phyloP scores from a whole-genome alignment of 192 early-diverging fungal species.

The Coemansia sp. region DNA sequence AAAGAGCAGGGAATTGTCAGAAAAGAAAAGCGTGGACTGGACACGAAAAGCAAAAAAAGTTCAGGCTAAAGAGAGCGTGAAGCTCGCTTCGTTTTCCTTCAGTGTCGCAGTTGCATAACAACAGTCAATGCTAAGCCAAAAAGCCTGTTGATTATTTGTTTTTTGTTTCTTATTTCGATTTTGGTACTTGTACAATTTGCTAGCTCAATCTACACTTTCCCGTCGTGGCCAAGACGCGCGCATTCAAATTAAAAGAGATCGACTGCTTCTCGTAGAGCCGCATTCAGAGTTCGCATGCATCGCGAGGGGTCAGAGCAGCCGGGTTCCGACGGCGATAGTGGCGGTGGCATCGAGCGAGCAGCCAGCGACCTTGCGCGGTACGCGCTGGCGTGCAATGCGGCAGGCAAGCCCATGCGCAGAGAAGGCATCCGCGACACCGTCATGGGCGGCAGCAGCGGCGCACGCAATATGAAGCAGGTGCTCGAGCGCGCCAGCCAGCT shows the following conservation, averaged over 20 bases:
- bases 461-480: slow-evolving; percentile 16
- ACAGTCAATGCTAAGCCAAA: too few relatives aligned
- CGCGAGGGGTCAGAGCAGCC: slow-evolving; percentile 1
- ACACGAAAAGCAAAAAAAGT: not conserved
- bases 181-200: too few relatives aligned
- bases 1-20: not conserved
- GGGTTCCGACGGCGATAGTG: not conserved
- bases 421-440: slow-evolving; percentile 30
- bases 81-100: not conserved
- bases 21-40: not conserved
- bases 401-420: slow-evolving; percentile 34
- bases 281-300: slow-evolving; percentile 8
- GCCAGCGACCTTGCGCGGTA: slow-evolving; percentile 41
- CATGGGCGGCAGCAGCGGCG: not conserved
- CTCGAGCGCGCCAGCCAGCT: slow-evolving; percentile 28
- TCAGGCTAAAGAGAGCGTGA: too few relatives aligned
- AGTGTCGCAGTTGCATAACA: not conserved
- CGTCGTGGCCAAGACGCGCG: too few relatives aligned
- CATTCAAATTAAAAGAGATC: too few relatives aligned
- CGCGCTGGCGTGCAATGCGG: slow-evolving; percentile 43
- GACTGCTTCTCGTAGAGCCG: too few relatives aligned
- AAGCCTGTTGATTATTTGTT: too few relatives aligned
- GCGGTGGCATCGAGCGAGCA: slow-evolving; percentile 16
- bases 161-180: too few relatives aligned
- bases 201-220: too few relatives aligned